phyloP scores from a whole-genome alignment of 169 alveolate genomes.

The Plasmodium berghei region DNA sequence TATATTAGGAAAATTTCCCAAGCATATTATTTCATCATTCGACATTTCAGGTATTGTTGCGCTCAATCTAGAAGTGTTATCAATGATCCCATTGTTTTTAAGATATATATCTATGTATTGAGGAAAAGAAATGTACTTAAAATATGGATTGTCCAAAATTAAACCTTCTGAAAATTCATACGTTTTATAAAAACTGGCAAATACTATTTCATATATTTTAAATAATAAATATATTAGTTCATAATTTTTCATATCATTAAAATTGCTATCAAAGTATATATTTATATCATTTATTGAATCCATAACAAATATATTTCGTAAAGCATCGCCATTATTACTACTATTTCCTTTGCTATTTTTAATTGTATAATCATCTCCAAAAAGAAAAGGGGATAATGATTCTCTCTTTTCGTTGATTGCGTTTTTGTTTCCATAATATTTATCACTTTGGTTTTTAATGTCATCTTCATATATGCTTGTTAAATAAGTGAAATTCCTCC shows the following conservation, averaged over 20 bases:
- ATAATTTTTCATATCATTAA: slow-evolving; percentile 54
- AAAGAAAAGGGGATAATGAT: neutral
- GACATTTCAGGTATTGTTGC: neutral
- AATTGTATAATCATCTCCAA: neutral
- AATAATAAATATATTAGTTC: slow-evolving; percentile 54
- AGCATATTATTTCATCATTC: slow-evolving; percentile 17
- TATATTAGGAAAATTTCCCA: neutral
- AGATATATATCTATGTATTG: slow-evolving; percentile 27
- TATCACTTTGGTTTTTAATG: neutral
- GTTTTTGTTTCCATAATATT: neutral
- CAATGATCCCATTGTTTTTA: neutral
- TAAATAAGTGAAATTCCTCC: slow-evolving; percentile 20
- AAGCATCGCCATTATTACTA: neutral
- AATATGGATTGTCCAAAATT: slow-evolving; percentile 49
- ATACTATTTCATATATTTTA: slow-evolving; percentile 68
- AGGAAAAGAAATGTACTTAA: slow-evolving; percentile 22
- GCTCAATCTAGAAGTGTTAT: neutral
- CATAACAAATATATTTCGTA: slow-evolving; percentile 10
- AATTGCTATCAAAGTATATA: slow-evolving; percentile 24
- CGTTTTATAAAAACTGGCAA: slow-evolving; percentile 35
- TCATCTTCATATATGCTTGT: slow-evolving; percentile 64
- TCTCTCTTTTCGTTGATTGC: neutral
- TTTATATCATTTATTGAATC: slow-evolving; percentile 39
- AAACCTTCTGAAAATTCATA: slow-evolving; percentile 23
- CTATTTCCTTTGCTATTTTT: neutral